phyloP scores from a whole-genome alignment of 2,329 filamentous ascomycete genomes.

The Diplocarpon mali region DNA sequence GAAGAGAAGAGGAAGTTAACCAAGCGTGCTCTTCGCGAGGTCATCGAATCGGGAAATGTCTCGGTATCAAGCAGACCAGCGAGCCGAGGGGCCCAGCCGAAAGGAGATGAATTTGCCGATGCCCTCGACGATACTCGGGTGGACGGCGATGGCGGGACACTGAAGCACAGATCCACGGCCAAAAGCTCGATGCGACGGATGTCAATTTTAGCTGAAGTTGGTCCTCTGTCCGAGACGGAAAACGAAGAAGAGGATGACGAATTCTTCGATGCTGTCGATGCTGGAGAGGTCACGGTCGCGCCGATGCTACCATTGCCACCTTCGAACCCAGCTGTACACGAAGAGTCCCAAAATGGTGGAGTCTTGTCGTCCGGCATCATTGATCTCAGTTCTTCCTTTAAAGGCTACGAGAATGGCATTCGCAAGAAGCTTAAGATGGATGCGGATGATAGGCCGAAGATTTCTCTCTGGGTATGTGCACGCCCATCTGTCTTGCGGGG shows the following conservation, averaged over 20 bases:
- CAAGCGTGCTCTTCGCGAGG: conserved; percentile 80
- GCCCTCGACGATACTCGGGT: conserved; percentile 29
- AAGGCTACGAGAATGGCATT: conserved; percentile 83
- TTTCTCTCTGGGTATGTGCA: conserved; percentile 82
- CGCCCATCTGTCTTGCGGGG: background rate
- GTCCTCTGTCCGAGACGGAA: conserved; percentile 62
- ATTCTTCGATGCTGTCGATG: conserved; percentile 95
- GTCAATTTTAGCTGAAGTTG: conserved; percentile 57
- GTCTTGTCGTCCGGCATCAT: conserved; percentile 36
- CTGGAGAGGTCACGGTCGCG: conserved; percentile 76
- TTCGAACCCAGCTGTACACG: conserved; percentile 20
- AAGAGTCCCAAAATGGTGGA: conserved; percentile 34
- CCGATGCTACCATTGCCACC: conserved; percentile 50
- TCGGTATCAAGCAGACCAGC: conserved; percentile 33
- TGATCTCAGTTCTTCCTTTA: conserved; percentile 69
- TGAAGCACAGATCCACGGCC: conserved; percentile 32
- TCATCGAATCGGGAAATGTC: conserved; percentile 51
- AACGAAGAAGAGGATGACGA: conserved; percentile 71
- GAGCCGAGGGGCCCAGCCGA: conserved; percentile 16
- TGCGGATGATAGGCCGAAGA: conserved; percentile 82
- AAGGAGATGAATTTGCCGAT: conserved; percentile 25
- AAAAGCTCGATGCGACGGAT: conserved; percentile 42
- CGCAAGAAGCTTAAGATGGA: conserved; percentile 76
- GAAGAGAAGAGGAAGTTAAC: conserved; percentile 84
- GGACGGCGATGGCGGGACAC: conserved; percentile 26